Evolutionary conservation across 1,284 basidiomycete genomes (phyloP), one percentile per base, ranked within the genome.

Genomic region (Microbotryum saponariae): DNA sequence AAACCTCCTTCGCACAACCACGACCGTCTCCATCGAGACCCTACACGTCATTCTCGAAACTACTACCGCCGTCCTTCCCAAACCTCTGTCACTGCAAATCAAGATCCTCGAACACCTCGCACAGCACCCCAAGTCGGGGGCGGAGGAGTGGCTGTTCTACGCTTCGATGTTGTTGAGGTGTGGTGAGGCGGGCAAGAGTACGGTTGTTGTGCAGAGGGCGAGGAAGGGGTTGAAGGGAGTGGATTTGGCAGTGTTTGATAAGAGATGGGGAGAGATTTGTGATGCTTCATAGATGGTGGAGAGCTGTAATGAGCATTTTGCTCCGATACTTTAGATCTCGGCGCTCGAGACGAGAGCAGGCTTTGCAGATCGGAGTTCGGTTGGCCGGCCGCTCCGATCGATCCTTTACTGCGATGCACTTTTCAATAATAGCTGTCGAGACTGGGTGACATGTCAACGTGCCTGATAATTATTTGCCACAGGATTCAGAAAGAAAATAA

Each of bases 141-240:
- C 54, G 7, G 56, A 51, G 10, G 67, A 66, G n/a, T 69, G 64
- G 64, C 18, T 62, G 37, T 54, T 31, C 9, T 62, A 52, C 14
- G 67, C 67, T 14, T 56, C 56, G 33, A 65, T 64, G 49, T 29
- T 54, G 37, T 55, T 66, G 46, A 23, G 47, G 7, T 33, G 49
- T 3, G 57, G 63, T 20, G 51, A 58, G 9, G 54, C 42, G 3
- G 25, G 20, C 23, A 29, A 52, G 42, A 49, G 31, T 10, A 54
- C 61, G 31, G 64, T 59, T 23, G 61, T 69, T 0, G 37, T 69
- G 2, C 31, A 55, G 47, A 37, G 56, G 25, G 67, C 62, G 12
- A 37, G 47, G 45, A 60, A 53, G 6, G 23, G 12, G 25, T n/a
- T 65, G n/a, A 45, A 31, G 47, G 45, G 48, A 2, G 42, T 2